Evolutionary conservation across 768 basidiomycete species (phyloP), one percentile per base, ranked within the genome.

Genomic region (Auricularia sp.): DNA sequence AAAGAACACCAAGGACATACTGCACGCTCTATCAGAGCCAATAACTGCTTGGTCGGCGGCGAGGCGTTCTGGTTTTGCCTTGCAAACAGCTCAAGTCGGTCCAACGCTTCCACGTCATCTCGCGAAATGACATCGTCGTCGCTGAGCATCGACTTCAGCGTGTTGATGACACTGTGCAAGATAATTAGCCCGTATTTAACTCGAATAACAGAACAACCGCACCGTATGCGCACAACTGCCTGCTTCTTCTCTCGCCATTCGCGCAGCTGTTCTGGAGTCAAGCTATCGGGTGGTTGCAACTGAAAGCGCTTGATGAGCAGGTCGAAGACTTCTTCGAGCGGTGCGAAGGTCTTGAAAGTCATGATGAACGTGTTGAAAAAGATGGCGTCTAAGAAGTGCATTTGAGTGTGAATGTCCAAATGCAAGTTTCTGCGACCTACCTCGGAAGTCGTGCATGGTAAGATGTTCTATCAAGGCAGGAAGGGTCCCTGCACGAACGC

Each of bases 311-410:
- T 80, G 6, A 90, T 82, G 21, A 98, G 85, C 18, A 89, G 80
- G 65, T 93, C 87, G 64, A 96, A 88, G 8, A 98, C 77, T 61
- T 93, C 88, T 64, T 90, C 84, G 56, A 90, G 78, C 4, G 86
- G 87, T 16, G 91, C 92, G 75, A 98, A 98, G 0, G 93, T 94
- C 71, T 94, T 92, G 80, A 92, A 97, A 0, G 96, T 97, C 85
- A 97, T 88, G 68, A 98, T 76, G 82, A 98, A 98, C 0, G 94
- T 88, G 72, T 88, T 87, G 73, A 82, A 90, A 76, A 89, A 96
- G 6, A 83, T 83, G 0, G 87, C 82, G 74, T 97, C 90, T 89
- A 69, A 65, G 63, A 64, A 33, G 21, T 65, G n/a, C 66, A 33
- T 63, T 34, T 51, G 6, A 51, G 47, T 51, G 21, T 6, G 42